Evolutionary conservation across 2,329 filamentous ascomycete genomes (phyloP), one percentile per base, ranked within the genome.

Genomic region (Knoxdaviesia capensis): DNA sequence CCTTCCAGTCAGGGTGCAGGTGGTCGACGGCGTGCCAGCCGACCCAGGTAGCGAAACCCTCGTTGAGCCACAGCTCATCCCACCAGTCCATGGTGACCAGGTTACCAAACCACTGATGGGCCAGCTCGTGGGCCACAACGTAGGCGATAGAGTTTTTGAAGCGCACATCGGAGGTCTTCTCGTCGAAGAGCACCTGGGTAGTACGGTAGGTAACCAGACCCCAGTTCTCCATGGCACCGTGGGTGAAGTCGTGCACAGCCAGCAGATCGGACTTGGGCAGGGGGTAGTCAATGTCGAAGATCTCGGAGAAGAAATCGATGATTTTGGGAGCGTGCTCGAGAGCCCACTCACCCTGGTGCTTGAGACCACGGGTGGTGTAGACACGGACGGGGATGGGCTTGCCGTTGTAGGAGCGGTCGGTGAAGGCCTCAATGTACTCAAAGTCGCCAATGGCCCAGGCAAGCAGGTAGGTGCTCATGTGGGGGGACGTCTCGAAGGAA

Each of bases 41-140:
- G 37, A 94, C 88, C 88, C 88, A 96, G 3, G 90, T 98, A 36
- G 90, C 90, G 55, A 98, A 98, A 8, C 87, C 87, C 60, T 96
- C 88, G 54, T 93, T 93, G 41, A 93, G 70, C 86, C 86, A 94
- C 36, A 90, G 71, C 62, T 92, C 82, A 55, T 80, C 84, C 84
- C 83, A 90, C 85, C 86, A 94, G 58, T 93, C 84, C 86, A 94
- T 94, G 5, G 87, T 94, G 37, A 93, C 86, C 7, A 94, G 71
- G 57, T 94, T 92, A 34, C 86, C 86, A 52, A 94, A 94, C 87
- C 87, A 94, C 62, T 93, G 86, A 55, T 94, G 86, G 43, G 87
- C 90, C 47, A 98, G 69, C 59, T 98, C 90, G 60, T 98, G 90
- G n/a, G 90, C 88, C 41, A 96, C 87, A 44, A 96, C 87, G 53